phyloP scores from a whole-genome alignment of 345 rosid species.

The Atalantia buxifolia region DNA sequence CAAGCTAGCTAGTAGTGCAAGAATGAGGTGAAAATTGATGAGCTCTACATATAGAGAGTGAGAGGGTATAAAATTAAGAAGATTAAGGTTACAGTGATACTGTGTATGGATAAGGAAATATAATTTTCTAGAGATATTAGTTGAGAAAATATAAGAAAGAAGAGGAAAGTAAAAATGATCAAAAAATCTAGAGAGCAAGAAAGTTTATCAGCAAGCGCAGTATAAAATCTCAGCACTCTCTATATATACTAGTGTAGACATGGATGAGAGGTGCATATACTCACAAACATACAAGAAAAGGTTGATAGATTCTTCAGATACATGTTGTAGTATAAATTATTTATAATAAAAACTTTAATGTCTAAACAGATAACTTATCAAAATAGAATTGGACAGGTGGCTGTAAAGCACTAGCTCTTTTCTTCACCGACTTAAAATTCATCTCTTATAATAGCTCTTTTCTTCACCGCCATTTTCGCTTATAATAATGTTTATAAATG shows the following conservation, averaged over 20 bases:
- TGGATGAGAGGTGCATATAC: not conserved
- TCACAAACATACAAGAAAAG: slow-evolving; percentile 1
- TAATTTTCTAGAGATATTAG: slow-evolving; percentile 21
- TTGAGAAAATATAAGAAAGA: slow-evolving; percentile 26
- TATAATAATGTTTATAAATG: too few species aligned
- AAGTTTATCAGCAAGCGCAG: not conserved
- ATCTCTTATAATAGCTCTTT: not conserved
- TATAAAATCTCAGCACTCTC: not conserved
- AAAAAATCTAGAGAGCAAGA: slow-evolving; percentile 24
- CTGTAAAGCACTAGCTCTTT: not conserved
- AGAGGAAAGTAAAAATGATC: slow-evolving; percentile 17
- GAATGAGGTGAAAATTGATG: not conserved
- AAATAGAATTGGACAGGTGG: not conserved
- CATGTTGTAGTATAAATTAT: not conserved
- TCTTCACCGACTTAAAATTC: too few species aligned
- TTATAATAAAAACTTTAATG: too few species aligned
- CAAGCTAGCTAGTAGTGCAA: not conserved
- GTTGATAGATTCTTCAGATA: not conserved
- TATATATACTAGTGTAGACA: not conserved
- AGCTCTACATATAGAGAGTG: slow-evolving; percentile 16
- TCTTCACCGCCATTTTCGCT: too few species aligned
- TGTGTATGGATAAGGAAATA: not conserved
- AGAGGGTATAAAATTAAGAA: not conserved
- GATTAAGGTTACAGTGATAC: not conserved
- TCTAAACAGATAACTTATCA: too few species aligned